phyloP scores from a whole-genome alignment of 495 filamentous ascomycete species.

The Talaromyces thailandensis region DNA sequence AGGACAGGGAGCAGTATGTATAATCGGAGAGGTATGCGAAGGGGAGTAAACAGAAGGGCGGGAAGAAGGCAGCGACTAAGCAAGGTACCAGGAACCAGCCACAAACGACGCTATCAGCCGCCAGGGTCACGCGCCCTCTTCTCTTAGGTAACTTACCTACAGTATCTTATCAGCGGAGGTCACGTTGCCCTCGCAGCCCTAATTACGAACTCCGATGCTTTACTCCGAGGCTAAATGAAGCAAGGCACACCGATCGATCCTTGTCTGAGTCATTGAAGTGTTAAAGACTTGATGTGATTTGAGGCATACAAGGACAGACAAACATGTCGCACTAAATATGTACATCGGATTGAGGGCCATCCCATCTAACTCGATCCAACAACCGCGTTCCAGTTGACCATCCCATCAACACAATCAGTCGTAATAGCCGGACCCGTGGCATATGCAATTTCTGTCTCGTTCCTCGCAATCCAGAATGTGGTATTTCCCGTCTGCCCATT shows the following conservation, averaged over 20 bases:
- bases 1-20: not conserved
- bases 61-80: not conserved
- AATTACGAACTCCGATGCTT: not conserved
- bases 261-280: not conserved
- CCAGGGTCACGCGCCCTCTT: not conserved
- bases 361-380: slow-evolving; percentile 28
- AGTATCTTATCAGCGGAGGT: not conserved
- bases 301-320: not conserved
- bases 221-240: not conserved
- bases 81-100: not conserved
- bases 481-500: slow-evolving; percentile 41
- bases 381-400: slow-evolving; percentile 46
- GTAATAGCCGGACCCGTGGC: slow-evolving; percentile 39
- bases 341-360: not conserved
- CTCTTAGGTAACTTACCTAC: no score
- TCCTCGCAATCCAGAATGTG: slow-evolving; percentile 38
- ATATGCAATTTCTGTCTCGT: slow-evolving; percentile 15
- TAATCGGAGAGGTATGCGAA: not conserved
- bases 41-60: not conserved
- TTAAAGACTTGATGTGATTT: not conserved
- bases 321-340: not conserved
- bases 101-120: not conserved
- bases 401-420: slow-evolving; percentile 32
- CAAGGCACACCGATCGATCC: not conserved
- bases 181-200: not conserved